Conservation (phyloP, 2,329 filamentous ascomycete genomes). For the Fusarium nisikadoi region DNA sequence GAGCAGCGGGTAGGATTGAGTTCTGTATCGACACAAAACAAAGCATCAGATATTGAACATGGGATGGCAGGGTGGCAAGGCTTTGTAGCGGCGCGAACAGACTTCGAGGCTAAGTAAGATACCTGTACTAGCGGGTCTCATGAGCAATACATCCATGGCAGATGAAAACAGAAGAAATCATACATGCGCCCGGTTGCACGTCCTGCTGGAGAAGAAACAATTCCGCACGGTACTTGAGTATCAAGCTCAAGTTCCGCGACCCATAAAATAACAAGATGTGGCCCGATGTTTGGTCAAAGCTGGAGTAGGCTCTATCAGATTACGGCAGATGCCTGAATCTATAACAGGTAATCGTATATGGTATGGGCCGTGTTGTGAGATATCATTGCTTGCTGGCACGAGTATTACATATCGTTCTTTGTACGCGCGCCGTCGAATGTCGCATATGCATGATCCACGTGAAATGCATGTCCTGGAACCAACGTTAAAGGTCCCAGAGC, state of each 20-base stretch:
- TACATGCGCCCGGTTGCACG: not conserved
- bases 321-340: constrained; percentile 25
- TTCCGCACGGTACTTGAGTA: constrained; percentile 1
- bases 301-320: constrained; percentile 13
- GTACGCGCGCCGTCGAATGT: not conserved
- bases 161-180: not conserved
- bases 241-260: constrained; percentile 1
- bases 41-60: not conserved
- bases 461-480: constrained; percentile 10
- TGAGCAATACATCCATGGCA: not conserved
- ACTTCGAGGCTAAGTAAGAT: not conserved
- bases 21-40: not conserved
- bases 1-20: not conserved
- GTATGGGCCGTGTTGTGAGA: not conserved
- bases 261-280: constrained; percentile 19
- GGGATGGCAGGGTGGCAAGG: not conserved
- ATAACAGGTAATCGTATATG: constrained; percentile 15
- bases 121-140: not conserved
- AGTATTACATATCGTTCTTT: not conserved
- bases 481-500: constrained; percentile 3
- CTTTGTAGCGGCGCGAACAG: not conserved
- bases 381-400: not conserved
- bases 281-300: constrained; percentile 6
- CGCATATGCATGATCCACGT: not conserved
- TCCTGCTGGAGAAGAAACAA: not conserved